Percentiles rank a stretch among this genome's conserved stretches.
Evolutionary conservation across 331 rosid genomes (phyloP).

Genomic region (Spiraea crenata): DNA sequence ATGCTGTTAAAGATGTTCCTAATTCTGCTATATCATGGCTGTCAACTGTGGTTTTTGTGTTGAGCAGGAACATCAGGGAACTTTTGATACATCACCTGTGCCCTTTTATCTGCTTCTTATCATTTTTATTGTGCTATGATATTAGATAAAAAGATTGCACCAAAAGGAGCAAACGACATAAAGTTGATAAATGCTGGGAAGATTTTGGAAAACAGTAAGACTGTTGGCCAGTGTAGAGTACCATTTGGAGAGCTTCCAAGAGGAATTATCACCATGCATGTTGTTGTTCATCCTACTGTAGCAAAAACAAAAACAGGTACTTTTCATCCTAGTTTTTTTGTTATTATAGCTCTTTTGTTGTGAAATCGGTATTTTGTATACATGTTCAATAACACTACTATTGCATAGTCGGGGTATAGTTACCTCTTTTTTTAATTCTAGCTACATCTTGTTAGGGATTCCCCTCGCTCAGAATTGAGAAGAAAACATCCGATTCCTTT

Average conservation of each 20-base stretch:
- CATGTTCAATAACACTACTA: neutral
- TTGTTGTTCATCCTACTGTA: constrained; percentile 75
- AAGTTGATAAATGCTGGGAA: constrained; percentile 79
- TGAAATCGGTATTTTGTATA: neutral
- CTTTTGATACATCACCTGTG: neutral
- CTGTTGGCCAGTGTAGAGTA: constrained; percentile 82
- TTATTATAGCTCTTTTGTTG: neutral
- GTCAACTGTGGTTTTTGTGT: neutral
- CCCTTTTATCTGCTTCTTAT: neutral
- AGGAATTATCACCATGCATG: constrained; percentile 86
- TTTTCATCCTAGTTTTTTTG: constrained; percentile 17
- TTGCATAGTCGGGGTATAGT: neutral
- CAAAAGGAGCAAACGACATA: constrained; percentile 77
- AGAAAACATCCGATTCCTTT: neutral
- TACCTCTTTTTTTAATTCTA: neutral
- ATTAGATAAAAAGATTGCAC: constrained; percentile 69
- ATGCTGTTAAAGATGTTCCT: neutral
- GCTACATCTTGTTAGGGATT: neutral
- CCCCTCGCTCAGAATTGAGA: neutral
- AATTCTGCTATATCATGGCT: neutral
- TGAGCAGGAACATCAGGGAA: neutral
- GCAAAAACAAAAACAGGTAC: constrained; percentile 78
- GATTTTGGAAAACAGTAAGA: constrained; percentile 82
- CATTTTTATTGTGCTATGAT: neutral
- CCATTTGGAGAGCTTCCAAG: constrained; percentile 74